Conservation (phyloP, 257 asterid genomes). For the Rubia yunnanensis region DNA sequence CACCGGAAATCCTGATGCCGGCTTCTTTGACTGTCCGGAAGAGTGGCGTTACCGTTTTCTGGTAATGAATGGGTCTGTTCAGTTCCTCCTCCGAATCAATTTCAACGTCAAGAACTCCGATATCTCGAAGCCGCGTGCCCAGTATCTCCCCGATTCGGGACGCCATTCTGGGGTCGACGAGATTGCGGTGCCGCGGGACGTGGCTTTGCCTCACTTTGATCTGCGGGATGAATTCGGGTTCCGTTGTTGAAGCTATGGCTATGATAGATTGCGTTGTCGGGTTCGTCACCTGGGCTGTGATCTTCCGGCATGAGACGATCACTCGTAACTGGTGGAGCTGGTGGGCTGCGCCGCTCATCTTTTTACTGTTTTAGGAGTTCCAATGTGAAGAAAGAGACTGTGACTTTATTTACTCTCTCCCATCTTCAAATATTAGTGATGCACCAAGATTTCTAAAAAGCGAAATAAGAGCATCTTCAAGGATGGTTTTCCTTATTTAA, state of each 20-base stretch:
- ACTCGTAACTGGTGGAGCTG: slow-evolving; percentile 47
- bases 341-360: slow-evolving; percentile 16
- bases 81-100: slow-evolving; percentile 53
- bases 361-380: not conserved
- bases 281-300: slow-evolving; percentile 67
- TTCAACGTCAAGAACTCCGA: slow-evolving; percentile 30
- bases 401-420: too few species aligned
- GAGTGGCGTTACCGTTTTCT: slow-evolving; percentile 50
- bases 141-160: slow-evolving; percentile 63
- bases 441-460: too few species aligned
- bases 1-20: slow-evolving; percentile 50
- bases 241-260: slow-evolving; percentile 70
- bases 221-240: slow-evolving; percentile 51
- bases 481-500: too few species aligned
- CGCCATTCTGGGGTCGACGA: slow-evolving; percentile 49
- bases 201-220: slow-evolving; percentile 46
- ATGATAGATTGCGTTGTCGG: slow-evolving; percentile 38
- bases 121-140: slow-evolving; percentile 42
- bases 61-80: slow-evolving; percentile 40
- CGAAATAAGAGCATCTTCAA: too few species aligned
- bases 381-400: too few species aligned
- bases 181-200: slow-evolving; percentile 42
- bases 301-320: slow-evolving; percentile 54
- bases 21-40: slow-evolving; percentile 44
- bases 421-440: too few species aligned